phyloP scores from a whole-genome alignment of 148 eudicot species.

The Rhododendron molle region DNA sequence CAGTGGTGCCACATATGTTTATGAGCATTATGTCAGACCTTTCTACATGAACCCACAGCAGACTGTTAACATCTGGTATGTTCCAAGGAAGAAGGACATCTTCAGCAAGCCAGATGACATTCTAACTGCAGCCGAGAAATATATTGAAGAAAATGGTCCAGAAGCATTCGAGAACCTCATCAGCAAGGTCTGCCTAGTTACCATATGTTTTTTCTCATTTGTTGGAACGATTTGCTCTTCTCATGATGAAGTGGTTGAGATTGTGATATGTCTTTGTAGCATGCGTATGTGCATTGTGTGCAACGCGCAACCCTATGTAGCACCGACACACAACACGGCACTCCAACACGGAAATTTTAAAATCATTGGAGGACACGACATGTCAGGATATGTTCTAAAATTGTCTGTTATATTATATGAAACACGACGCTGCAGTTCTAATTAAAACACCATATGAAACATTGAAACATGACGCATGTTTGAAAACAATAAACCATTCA shows the following conservation, averaged over 20 bases:
- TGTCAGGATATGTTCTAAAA: neutral
- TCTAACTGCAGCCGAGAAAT: slow-evolving; percentile 72
- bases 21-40: slow-evolving; percentile 85
- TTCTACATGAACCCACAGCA: slow-evolving; percentile 40
- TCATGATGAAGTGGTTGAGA: neutral
- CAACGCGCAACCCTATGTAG: neutral
- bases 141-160: slow-evolving; percentile 65
- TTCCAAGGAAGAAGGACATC: slow-evolving; percentile 66
- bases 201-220: neutral
- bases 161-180: slow-evolving; percentile 59
- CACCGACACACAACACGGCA: neutral
- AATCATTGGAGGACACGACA: neutral
- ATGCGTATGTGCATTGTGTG: neutral
- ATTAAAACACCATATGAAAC: neutral
- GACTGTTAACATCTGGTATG: slow-evolving; percentile 66
- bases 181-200: slow-evolving; percentile 40
- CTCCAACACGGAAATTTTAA: neutral
- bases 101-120: slow-evolving; percentile 65
- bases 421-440: neutral
- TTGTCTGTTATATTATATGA: neutral
- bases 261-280: neutral
- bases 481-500: neutral
- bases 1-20: slow-evolving; percentile 95
- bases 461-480: neutral
- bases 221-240: neutral